A percentile compares a stretch with the other conserved stretches of the same genome.
These are phyloP conservation scores for Leccinum colubrinum DNA, from an alignment of 1,284 basidiomycete species.

Conservation along the genomic window DNA sequence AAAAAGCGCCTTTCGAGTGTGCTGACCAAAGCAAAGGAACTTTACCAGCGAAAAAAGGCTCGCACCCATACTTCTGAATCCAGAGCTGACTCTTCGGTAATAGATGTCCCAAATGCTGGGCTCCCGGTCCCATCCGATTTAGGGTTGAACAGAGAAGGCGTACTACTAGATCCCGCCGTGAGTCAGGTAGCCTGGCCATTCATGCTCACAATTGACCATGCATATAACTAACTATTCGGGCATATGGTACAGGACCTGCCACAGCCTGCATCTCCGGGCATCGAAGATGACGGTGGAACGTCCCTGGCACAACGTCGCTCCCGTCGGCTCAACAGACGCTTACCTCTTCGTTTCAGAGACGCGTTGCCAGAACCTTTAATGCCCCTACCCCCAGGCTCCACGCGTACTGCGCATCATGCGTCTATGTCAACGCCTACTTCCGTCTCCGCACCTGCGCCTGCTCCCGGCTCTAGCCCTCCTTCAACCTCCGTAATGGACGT, in stretches of 20 bases:
- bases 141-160: too few relatives aligned
- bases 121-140: too few relatives aligned
- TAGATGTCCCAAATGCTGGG: too few relatives aligned
- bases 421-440: too few relatives aligned
- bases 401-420: too few relatives aligned
- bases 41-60: neutral
- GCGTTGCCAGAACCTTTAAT: neutral
- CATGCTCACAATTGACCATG: too few relatives aligned
- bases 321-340: neutral
- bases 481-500: neutral
- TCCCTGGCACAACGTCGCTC: neutral
- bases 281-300: neutral
- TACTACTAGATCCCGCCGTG: too few relatives aligned
- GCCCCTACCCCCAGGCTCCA: neutral
- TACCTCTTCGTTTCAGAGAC: neutral
- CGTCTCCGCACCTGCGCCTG: neutral
- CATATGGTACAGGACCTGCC: neutral
- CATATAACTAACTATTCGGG: constrained; percentile 15
- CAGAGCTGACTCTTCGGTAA: too few relatives aligned
- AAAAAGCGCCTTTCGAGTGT: too few relatives aligned
- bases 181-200: too few relatives aligned
- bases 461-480: neutral
- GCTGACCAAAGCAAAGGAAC: neutral
- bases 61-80: too few relatives aligned
- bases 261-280: neutral